Evolutionary conservation across 768 basidiomycete species (phyloP).

Genomic region (Boletus reticulatus): DNA sequence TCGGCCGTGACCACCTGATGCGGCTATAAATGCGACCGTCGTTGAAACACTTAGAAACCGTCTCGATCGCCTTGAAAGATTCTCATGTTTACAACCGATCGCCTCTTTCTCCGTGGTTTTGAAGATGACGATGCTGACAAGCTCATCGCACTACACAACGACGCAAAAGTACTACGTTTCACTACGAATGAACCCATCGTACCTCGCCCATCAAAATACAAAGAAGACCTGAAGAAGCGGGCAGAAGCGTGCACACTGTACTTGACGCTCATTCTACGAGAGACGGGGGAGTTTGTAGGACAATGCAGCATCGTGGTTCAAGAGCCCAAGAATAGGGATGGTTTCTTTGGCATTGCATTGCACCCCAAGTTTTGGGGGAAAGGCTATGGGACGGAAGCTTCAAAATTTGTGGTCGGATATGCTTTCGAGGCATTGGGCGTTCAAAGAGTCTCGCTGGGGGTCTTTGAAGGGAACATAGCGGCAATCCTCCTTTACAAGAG

Average conservation of each 20-base stretch:
- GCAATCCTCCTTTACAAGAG: slow-evolving; percentile 26
- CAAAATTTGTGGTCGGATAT: slow-evolving; percentile 18
- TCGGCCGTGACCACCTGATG: too few relatives aligned
- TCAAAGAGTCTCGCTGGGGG: slow-evolving; percentile 26
- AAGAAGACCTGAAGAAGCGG: slow-evolving; percentile 13
- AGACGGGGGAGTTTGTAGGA: slow-evolving; percentile 22
- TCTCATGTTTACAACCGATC: slow-evolving; percentile 19
- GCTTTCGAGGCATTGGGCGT: slow-evolving; percentile 21
- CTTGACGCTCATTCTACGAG: slow-evolving; percentile 19
- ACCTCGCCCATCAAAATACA: slow-evolving; percentile 13
- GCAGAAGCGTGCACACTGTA: slow-evolving; percentile 15
- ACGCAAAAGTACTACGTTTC: slow-evolving; percentile 19
- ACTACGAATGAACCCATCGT: slow-evolving; percentile 18
- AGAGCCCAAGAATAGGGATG: slow-evolving; percentile 28
- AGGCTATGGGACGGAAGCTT: slow-evolving; percentile 23
- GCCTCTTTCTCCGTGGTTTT: slow-evolving; percentile 22
- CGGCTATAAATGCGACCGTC: too few relatives aligned
- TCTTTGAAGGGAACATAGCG: slow-evolving; percentile 13
- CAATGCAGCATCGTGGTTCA: slow-evolving; percentile 5
- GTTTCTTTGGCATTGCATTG: slow-evolving; percentile 23
- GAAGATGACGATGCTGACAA: not conserved
- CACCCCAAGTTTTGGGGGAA: slow-evolving; percentile 23
- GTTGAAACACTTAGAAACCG: not conserved
- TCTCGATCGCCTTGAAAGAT: not conserved
- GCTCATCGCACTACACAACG: slow-evolving; percentile 21